phyloP scores from a whole-genome alignment of 768 basidiomycete genomes.

The Steccherinum ochraceum region DNA sequence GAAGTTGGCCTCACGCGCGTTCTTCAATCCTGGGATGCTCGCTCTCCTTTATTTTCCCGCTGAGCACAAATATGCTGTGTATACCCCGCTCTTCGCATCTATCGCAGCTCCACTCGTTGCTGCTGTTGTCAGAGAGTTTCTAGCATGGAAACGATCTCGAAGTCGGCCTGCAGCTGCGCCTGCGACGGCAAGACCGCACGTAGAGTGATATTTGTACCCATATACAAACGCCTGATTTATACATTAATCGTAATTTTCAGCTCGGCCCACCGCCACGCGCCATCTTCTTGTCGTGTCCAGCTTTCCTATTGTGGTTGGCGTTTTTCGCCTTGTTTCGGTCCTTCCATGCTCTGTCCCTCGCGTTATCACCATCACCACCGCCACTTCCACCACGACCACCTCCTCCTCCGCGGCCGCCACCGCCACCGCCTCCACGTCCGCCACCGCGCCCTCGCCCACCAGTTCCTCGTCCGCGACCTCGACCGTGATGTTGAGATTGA shows the following conservation, averaged over 20 bases:
- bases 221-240: background rate
- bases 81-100: constrained; percentile 91
- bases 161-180: constrained; percentile 4
- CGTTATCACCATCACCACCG: constrained; percentile 30
- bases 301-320: constrained; percentile 68
- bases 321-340: constrained; percentile 72
- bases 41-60: constrained; percentile 95
- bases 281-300: constrained; percentile 91
- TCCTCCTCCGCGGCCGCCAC: constrained; percentile 30
- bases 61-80: constrained; percentile 97
- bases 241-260: background rate
- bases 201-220: background rate
- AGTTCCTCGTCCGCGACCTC: constrained; percentile 25
- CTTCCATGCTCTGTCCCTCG: constrained; percentile 63
- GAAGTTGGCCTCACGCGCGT: constrained; percentile 72
- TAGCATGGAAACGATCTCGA: constrained; percentile 42
- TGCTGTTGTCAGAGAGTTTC: constrained; percentile 66
- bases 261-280: constrained; percentile 43
- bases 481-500: constrained; percentile 19
- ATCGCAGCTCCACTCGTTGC: constrained; percentile 78
- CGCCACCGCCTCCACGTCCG: constrained; percentile 35
- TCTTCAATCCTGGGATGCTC: constrained; percentile 96
- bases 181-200: background rate
- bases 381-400: constrained; percentile 30
- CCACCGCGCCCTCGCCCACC: constrained; percentile 27